Evolutionary conservation across 257 asterid species (phyloP).

Genomic region (Scutellaria barbata): DNA sequence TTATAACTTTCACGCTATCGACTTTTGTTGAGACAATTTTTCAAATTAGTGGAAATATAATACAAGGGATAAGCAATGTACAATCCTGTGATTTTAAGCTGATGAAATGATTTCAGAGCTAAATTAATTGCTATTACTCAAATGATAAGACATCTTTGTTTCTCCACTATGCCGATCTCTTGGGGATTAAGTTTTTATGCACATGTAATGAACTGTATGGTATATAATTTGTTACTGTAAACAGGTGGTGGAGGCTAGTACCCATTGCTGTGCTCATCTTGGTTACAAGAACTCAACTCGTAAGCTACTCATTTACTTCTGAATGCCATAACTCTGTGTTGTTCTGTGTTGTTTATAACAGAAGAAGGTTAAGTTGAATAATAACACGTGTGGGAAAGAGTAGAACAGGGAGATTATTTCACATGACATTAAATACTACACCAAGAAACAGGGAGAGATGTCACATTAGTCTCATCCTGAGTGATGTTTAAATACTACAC

Average conservation of each 20-base stretch:
- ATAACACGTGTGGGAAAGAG: background rate
- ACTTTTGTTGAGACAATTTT: constrained; percentile 11
- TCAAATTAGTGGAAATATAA: background rate
- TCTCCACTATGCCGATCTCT: constrained; percentile 10
- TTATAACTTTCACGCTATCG: background rate
- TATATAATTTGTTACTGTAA: constrained; percentile 24
- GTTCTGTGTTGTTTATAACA: background rate
- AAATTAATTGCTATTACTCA: background rate
- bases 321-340: background rate
- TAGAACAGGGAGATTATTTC: background rate
- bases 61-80: background rate
- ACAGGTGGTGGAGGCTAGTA: constrained; percentile 85
- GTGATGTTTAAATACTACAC: background rate
- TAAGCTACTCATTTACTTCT: constrained; percentile 42
- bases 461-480: background rate
- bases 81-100: background rate
- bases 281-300: constrained; percentile 60
- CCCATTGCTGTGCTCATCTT: constrained; percentile 71
- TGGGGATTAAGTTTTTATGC: background rate
- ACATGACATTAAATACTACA: constrained; percentile 15
- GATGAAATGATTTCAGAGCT: background rate
- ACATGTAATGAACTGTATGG: constrained; percentile 2
- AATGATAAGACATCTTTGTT: background rate
- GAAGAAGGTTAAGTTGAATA: background rate
- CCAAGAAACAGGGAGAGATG: background rate